Evolutionary conservation across 305 asterid species (phyloP), one percentile per base, ranked within the genome.

Genomic region (Solanum chacoense): DNA sequence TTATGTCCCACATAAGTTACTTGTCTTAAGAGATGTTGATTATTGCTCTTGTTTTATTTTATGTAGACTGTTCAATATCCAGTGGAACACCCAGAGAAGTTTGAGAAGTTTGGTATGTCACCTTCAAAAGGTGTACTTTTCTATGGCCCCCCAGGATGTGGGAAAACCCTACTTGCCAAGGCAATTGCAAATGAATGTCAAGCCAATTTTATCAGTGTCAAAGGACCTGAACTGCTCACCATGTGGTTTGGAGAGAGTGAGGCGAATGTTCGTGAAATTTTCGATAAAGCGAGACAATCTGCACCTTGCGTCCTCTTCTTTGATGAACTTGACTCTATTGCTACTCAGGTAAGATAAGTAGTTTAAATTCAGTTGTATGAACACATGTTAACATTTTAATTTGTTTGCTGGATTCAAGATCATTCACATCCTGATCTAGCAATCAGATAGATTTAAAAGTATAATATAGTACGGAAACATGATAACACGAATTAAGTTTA

Each of bases 161-260:
- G 98, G 34, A 95, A 96, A 93, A 96, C 98, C 89, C 92, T 96
- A 22, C 95, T 95, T 85, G 98, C 98, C 69, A 96, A 95, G 95
- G 98, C 98, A 83, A 96, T 94, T 91, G 98, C 98, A 32, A 96
- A 95, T 85, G 98, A 94, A 91, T 96, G 98, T 89, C 98, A 95
- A 92, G 98, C 98, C 87, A 96, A 96, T 86, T 95, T 96, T 90
- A 96, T 95, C 18, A 95, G 98, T 84, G 89, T 96, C 38, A 95
- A 96, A 92, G 98, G 98, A 69, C 98, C 98, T 77, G 98, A 96
- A 88, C 87, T 95, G 90, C 98, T 96, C 85, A 96, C 98, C 24
- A 95, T 95, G 98, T 95, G 98, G 98, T 95, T 96, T 90, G 98
- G 98, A 72, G 98, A 96, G 91, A 96, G 98, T 89, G 98, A 96